phyloP scores from a whole-genome alignment of 2,329 filamentous ascomycete species.

The Diaporthe caulivora region DNA sequence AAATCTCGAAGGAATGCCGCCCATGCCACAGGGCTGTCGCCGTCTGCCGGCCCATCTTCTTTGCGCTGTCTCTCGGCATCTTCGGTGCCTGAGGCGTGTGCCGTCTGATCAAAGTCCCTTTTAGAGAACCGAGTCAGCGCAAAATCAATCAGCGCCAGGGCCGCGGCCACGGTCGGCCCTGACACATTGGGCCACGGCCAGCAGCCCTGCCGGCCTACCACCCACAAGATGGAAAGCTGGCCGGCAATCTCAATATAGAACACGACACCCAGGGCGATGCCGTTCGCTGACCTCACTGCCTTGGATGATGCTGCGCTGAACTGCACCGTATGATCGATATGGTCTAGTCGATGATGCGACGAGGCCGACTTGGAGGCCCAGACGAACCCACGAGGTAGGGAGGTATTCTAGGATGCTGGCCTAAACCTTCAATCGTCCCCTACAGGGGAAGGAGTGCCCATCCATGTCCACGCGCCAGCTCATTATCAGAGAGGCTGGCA shows the following conservation, averaged over 20 bases:
- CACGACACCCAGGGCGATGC: constrained; percentile 12
- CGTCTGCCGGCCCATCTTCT: not conserved
- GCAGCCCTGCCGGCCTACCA: constrained; percentile 7
- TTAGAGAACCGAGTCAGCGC: constrained; percentile 9
- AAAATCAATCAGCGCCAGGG: not conserved
- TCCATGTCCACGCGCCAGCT: not conserved
- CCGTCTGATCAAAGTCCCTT: too few species aligned
- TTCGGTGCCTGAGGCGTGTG: constrained; percentile 10
- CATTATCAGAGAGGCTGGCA: not conserved
- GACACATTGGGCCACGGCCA: not conserved
- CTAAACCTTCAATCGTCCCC: constrained; percentile 20
- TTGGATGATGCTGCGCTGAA: not conserved
- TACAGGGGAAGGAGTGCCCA: constrained; percentile 8
- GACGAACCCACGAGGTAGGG: constrained; percentile 14
- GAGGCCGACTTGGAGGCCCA: constrained; percentile 4
- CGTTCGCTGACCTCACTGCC: not conserved
- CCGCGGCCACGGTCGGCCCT: not conserved
- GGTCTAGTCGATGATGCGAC: constrained; percentile 1
- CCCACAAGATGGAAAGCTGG: not conserved
- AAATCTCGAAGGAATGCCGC: constrained; percentile 21
- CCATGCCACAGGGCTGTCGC: constrained; percentile 22
- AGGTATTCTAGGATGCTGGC: constrained; percentile 20
- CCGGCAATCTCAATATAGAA: constrained; percentile 26
- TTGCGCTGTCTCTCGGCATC: not conserved
- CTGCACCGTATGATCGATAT: not conserved